Conservation (phyloP, 2,329 filamentous ascomycete genomes). For the Scleromitrula shiraiana region DNA sequence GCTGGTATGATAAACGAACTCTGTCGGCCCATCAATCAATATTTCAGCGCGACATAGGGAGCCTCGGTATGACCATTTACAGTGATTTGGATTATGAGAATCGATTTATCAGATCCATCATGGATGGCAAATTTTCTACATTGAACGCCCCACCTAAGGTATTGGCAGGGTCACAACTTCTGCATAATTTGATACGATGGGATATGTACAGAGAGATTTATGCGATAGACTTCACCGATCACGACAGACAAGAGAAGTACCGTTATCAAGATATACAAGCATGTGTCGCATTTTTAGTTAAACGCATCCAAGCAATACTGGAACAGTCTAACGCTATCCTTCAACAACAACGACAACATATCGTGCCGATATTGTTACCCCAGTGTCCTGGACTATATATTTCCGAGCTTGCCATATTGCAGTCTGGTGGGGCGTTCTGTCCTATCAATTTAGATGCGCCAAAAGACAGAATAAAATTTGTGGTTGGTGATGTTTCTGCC, state of each 20-base stretch:
- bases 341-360: conserved; percentile 29
- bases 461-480: conserved; percentile 68
- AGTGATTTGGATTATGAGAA: conserved; percentile 12
- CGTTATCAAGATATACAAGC: conserved; percentile 35
- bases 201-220: conserved; percentile 29
- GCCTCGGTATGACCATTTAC: background rate
- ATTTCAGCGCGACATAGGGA: background rate
- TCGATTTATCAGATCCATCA: conserved; percentile 11
- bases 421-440: conserved; percentile 78
- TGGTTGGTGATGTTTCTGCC: conserved; percentile 68
- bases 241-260: conserved; percentile 31
- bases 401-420: conserved; percentile 67
- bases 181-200: conserved; percentile 55
- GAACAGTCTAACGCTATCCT: conserved; percentile 10
- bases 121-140: conserved; percentile 39
- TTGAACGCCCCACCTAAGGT: conserved; percentile 46
- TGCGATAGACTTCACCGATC: conserved; percentile 57
- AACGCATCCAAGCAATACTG: conserved; percentile 14
- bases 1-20: background rate
- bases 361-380: conserved; percentile 70
- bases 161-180: conserved; percentile 45
- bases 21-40: background rate
- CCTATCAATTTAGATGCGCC: conserved; percentile 75
- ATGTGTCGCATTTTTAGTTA: conserved; percentile 24
- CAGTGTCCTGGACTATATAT: conserved; percentile 75